Evolutionary conservation across 176 grass and related monocot genomes (phyloP).

Genomic region (Bolboschoenus planiculmis): DNA sequence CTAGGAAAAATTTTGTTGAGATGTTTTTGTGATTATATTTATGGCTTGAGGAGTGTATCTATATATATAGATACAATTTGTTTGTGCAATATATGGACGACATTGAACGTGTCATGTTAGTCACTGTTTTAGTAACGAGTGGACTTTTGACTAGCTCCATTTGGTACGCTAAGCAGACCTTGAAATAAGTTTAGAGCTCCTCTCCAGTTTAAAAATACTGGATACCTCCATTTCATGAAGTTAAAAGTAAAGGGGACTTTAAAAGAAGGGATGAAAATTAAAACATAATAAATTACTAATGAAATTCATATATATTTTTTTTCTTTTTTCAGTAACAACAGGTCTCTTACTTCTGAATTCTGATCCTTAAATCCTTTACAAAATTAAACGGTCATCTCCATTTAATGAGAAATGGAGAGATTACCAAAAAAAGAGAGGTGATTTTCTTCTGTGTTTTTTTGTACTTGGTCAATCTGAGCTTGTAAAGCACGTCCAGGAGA

Average conservation of each 20-base stretch:
- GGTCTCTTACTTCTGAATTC: not conserved
- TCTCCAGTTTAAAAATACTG: not conserved
- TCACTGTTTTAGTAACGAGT: not conserved
- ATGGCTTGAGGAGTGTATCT: not conserved
- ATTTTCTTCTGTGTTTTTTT: not conserved
- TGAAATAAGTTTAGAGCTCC: not conserved
- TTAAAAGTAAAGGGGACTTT: no score
- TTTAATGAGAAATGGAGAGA: not conserved
- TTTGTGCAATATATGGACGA: not conserved
- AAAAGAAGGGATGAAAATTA: no score
- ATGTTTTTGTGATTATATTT: not conserved
- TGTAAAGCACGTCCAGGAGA: not conserved
- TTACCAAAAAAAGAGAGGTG: not conserved
- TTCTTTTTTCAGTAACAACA: not conserved
- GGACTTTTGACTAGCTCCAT: not conserved
- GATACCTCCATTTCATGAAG: not conserved
- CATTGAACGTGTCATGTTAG: not conserved
- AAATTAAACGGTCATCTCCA: not conserved
- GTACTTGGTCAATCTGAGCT: not conserved
- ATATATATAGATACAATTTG: not conserved
- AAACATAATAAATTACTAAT: no score
- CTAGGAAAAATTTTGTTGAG: not conserved
- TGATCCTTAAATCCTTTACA: not conserved
- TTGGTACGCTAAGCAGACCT: not conserved
- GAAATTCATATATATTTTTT: no score